Evolutionary conservation across 768 basidiomycete species (phyloP).

Genomic region (Xanthoconium stramineum): DNA sequence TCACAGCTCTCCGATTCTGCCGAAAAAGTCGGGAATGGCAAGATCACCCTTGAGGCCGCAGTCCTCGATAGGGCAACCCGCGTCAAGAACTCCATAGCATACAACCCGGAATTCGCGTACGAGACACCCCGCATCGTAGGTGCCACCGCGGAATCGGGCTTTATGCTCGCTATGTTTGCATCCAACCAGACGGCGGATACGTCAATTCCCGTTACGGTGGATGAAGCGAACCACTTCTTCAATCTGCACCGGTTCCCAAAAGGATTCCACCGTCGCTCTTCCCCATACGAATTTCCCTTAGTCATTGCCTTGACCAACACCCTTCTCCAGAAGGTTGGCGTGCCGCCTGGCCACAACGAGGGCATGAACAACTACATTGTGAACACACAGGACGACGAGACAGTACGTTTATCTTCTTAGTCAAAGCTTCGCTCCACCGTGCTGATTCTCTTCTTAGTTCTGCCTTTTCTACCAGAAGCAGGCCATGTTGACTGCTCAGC

Average conservation of each 20-base stretch:
- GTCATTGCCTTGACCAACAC: neutral
- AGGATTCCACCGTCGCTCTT: conserved; percentile 15
- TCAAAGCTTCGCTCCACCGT: neutral
- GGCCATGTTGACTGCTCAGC: conserved; percentile 4
- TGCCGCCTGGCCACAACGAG: conserved; percentile 15
- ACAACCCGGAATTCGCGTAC: conserved; percentile 18
- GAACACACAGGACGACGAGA: conserved; percentile 5
- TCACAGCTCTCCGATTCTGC: conserved; percentile 14
- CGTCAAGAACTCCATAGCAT: conserved; percentile 22
- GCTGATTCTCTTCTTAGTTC: conserved; percentile 7
- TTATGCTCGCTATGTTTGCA: conserved; percentile 16
- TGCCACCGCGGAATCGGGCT: conserved; percentile 14
- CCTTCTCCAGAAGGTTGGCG: neutral
- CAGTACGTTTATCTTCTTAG: conserved; percentile 4
- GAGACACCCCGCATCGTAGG: conserved; percentile 13
- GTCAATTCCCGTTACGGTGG: conserved; percentile 7
- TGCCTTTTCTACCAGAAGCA: conserved; percentile 18
- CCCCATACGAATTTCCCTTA: conserved; percentile 1
- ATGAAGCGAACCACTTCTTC: conserved; percentile 17
- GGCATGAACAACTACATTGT: conserved; percentile 13
- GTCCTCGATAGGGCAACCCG: conserved; percentile 14
- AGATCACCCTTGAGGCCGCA: conserved; percentile 18
- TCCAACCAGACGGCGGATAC: conserved; percentile 17
- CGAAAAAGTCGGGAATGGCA: conserved; percentile 12
- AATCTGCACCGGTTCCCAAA: conserved; percentile 13